Evolutionary conservation across 2,329 filamentous ascomycete species (phyloP), one percentile per base, ranked within the genome.

Genomic region (Xylogone sp.): DNA sequence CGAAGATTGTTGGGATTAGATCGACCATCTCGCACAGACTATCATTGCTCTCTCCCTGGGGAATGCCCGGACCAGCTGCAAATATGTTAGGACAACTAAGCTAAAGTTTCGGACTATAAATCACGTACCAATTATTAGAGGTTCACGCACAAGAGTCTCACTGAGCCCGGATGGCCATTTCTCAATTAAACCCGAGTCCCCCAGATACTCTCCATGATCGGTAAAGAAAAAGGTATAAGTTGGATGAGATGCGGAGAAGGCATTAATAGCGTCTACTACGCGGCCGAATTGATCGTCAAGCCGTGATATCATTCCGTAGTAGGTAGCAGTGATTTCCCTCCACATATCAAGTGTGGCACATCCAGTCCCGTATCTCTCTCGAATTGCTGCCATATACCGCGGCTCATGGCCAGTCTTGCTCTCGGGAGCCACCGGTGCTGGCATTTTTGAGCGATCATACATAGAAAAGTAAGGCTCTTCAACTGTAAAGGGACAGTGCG

Each of bases 381-480:
- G 64, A 46, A 71, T 73, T 0, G 59, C 56, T 42, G 66, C 60
- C 68, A 75, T 71, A 53, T 74, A 76, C 3, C 65, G 60, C 0
- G 72, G 71, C 46, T 74, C 70, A 42, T 75, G 69, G 0, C 73
- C 72, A 0, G 72, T 75, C 60, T 71, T 62, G 6, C 58, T 52
- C 0, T 60, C 58, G 0, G 56, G 48, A 12, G 22, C 31, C 24
- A 39, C 52, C 13, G 48, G 18, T 2, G 21, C 13, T 3, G 56
- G 56, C 42, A 72, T 63, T 1, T 60, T 48, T 0, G 56, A 47
- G 3, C 72, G 67, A 24, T 72, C 64, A 46, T 77, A 75, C 71
- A 75, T 74, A 9, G 68, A 71, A 51, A 76, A 75, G 49, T 70
- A 76, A 0, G 73, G 74, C 58, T 76, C 73, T 51, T 77, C 74